These are phyloP conservation scores for Taphrina communis DNA, from an alignment of 1,139 yeast species.

Conservation along the genomic window DNA sequence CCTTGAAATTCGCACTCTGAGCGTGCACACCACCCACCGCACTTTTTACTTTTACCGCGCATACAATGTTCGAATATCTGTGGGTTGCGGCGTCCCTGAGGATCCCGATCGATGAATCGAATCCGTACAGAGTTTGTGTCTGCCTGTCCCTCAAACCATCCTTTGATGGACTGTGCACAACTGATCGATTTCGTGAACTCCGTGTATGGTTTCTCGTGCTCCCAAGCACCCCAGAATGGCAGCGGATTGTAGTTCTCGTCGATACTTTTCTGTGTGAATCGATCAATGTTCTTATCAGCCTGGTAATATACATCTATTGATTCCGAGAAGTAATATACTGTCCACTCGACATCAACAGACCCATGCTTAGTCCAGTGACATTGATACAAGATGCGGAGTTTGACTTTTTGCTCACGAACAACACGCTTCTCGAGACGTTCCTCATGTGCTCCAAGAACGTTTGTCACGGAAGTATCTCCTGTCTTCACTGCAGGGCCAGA, in stretches of 20 bases:
- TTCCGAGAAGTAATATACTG: not conserved
- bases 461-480: too few species aligned
- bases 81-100: not conserved
- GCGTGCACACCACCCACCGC: too few species aligned
- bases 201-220: too few species aligned
- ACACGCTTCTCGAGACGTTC: too few species aligned
- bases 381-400: not conserved
- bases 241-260: not conserved
- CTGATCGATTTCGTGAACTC: too few species aligned
- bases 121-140: not conserved
- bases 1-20: too few species aligned
- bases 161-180: not conserved
- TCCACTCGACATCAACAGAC: not conserved
- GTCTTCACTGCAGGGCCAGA: too few species aligned
- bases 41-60: too few species aligned
- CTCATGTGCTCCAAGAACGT: too few species aligned
- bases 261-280: not conserved
- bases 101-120: not conserved
- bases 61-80: not conserved
- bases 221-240: not conserved
- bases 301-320: not conserved
- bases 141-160: not conserved
- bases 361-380: not conserved
- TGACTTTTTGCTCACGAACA: not conserved
- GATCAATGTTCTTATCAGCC: not conserved